Evolutionary conservation across 2,329 filamentous ascomycete genomes (phyloP).

Genomic region (Teratosphaeria zuluensis): DNA sequence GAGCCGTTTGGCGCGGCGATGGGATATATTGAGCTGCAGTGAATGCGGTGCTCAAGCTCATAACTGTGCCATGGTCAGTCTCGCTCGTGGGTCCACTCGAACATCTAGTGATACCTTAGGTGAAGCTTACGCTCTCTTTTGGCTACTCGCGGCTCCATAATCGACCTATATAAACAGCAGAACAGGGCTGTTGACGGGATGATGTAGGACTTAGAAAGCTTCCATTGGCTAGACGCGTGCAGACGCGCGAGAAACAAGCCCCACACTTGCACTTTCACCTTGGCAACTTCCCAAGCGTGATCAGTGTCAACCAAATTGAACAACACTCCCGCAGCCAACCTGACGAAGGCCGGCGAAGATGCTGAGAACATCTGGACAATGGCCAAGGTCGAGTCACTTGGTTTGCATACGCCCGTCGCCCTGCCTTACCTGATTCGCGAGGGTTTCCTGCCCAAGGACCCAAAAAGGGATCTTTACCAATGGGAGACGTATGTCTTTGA

Average conservation of each 20-base stretch:
- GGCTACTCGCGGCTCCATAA: conserved; percentile 19
- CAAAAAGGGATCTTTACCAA: conserved; percentile 55
- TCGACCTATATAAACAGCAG: background rate
- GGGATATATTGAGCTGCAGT: conserved; percentile 49
- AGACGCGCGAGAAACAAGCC: background rate
- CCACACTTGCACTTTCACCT: conserved; percentile 1
- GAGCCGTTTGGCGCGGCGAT: conserved; percentile 51
- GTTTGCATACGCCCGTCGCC: conserved; percentile 78
- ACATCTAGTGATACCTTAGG: conserved; percentile 16
- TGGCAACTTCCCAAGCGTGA: background rate
- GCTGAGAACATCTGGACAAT: conserved; percentile 40
- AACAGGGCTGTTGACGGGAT: conserved; percentile 2
- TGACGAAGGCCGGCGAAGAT: background rate
- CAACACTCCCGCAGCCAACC: background rate
- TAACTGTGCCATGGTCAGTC: conserved; percentile 37
- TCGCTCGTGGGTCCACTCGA: background rate
- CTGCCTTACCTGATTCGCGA: conserved; percentile 77
- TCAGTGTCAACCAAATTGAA: background rate
- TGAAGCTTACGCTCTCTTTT: conserved; percentile 25
- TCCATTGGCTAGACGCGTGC: conserved; percentile 1
- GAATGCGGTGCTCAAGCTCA: conserved; percentile 48
- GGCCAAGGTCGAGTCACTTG: conserved; percentile 84
- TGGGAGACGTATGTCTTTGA: conserved; percentile 58
- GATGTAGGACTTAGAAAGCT: conserved; percentile 2
- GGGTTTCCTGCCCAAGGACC: conserved; percentile 60